These are phyloP conservation scores for Backusella morwellensis DNA, from an alignment of 192 early-diverging fungal genomes.

Conservation along the genomic window DNA sequence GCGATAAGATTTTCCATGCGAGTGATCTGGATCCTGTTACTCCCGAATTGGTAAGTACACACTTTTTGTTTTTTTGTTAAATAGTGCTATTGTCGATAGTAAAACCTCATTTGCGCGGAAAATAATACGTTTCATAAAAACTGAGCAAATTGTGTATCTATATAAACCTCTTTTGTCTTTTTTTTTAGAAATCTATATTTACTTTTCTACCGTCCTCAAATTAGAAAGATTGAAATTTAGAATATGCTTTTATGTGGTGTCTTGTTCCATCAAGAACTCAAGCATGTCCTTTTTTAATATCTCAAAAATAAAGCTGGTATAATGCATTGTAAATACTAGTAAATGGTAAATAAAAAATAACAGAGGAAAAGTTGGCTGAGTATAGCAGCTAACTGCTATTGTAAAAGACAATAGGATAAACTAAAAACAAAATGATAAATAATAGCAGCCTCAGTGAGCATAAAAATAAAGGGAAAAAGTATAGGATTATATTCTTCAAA, in stretches of 20 bases:
- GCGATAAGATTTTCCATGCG: not conserved
- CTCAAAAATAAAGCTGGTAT: not conserved
- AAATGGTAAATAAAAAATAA: not conserved
- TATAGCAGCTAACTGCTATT: not conserved
- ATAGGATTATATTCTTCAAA: not conserved
- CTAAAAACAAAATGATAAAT: not conserved
- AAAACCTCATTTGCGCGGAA: not conserved
- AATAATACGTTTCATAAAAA: not conserved
- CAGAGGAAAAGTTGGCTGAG: not conserved
- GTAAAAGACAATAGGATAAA: not conserved
- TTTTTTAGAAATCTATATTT: not conserved
- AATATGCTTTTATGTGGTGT: not conserved
- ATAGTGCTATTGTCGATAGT: not conserved
- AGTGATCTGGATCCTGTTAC: not conserved
- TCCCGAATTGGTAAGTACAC: not conserved
- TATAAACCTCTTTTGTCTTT: not conserved
- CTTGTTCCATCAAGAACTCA: not conserved
- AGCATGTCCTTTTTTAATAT: not conserved
- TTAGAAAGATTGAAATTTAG: not conserved
- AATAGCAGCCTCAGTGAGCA: not conserved
- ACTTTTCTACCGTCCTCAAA: not conserved
- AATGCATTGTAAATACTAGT: not conserved
- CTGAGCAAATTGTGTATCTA: not conserved
- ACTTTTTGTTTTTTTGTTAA: too few relatives aligned
- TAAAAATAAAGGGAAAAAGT: not conserved